A percentile compares a stretch with the other conserved stretches of the same genome.
Evolutionary conservation across 805 yeast genomes (phyloP).

Genomic region (Yamadazyma sp.): DNA sequence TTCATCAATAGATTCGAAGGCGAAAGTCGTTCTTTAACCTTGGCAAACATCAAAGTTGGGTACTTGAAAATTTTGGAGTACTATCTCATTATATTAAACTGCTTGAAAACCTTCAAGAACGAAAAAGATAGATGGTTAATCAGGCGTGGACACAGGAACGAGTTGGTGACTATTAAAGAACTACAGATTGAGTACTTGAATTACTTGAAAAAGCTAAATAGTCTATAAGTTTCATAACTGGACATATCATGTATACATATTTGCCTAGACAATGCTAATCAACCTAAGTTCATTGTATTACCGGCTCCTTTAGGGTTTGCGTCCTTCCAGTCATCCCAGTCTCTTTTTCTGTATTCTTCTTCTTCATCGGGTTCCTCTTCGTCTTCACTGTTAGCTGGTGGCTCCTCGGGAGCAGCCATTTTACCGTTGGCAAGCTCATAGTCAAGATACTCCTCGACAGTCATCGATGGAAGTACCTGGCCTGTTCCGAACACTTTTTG

Average conservation of each 20-base stretch:
- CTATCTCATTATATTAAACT: constrained; percentile 41
- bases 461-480: constrained; percentile 88
- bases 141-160: constrained; percentile 13
- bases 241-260: background rate
- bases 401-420: constrained; percentile 52
- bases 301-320: constrained; percentile 87
- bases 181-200: constrained; percentile 28
- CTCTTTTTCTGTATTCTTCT: constrained; percentile 73
- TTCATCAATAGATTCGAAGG: constrained; percentile 38
- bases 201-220: constrained; percentile 8
- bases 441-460: constrained; percentile 88
- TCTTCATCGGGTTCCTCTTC: constrained; percentile 51
- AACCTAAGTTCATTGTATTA: constrained; percentile 58
- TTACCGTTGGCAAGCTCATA: constrained; percentile 85
- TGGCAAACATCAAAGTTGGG: constrained; percentile 30
- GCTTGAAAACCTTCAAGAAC: constrained; percentile 32
- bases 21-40: constrained; percentile 11
- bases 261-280: constrained; percentile 6
- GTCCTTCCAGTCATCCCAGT: constrained; percentile 94
- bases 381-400: constrained; percentile 31
- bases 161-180: constrained; percentile 29
- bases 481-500: constrained; percentile 85
- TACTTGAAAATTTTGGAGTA: constrained; percentile 41
- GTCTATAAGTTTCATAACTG: constrained; percentile 3
- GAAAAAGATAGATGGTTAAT: constrained; percentile 41